These are phyloP conservation scores for Hymenoscyphus albidus DNA, from an alignment of 2,329 filamentous ascomycete genomes.

Conservation along the genomic window DNA sequence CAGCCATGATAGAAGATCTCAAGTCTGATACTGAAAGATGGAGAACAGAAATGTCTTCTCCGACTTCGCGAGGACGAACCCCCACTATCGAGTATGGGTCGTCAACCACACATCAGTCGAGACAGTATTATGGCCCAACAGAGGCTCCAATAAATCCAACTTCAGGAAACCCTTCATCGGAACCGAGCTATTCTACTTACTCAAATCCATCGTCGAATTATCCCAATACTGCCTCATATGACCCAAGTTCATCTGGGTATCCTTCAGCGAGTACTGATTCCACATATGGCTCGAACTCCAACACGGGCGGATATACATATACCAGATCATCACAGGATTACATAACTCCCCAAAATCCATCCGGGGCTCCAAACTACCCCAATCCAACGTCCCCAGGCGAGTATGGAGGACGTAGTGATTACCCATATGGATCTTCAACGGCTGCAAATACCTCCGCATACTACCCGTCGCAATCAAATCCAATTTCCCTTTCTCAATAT, in stretches of 20 bases:
- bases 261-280: background rate
- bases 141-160: background rate
- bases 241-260: background rate
- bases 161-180: background rate
- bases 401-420: background rate
- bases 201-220: background rate
- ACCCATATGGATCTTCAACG: background rate
- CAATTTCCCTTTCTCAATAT: background rate
- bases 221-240: background rate
- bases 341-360: background rate
- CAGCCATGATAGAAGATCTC: slow-evolving; percentile 3
- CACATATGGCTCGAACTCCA: background rate
- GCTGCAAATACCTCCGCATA: background rate
- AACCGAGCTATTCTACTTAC: background rate
- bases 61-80: background rate
- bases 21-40: slow-evolving; percentile 2
- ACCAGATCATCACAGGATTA: background rate
- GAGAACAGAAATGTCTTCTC: background rate
- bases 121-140: slow-evolving; percentile 2
- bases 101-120: background rate
- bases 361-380: background rate
- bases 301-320: background rate
- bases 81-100: background rate
- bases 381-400: background rate
- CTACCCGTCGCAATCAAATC: background rate